Percentiles rank a stretch among this genome's conserved stretches.
Conservation (phyloP, 257 asterid species). For the Prunella vulgaris region DNA sequence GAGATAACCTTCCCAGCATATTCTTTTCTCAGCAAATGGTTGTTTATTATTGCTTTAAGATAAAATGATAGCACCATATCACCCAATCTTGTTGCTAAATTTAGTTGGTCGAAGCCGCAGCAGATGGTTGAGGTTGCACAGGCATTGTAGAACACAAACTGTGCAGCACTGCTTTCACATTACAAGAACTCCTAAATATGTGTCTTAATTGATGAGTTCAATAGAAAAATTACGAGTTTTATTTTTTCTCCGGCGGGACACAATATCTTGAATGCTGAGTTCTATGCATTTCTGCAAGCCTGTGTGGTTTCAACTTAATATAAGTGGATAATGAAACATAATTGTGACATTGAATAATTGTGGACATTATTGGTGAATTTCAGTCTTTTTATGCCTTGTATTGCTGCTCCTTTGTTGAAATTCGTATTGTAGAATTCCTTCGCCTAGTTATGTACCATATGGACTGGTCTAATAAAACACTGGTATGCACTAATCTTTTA, state of each 20-base stretch:
- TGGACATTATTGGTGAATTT: not conserved
- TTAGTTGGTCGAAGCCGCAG: not conserved
- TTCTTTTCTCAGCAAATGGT: not conserved
- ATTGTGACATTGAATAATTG: not conserved
- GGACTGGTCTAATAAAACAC: not conserved
- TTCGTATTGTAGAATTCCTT: not conserved
- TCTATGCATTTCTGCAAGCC: not conserved
- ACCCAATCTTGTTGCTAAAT: not conserved
- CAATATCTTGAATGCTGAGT: not conserved
- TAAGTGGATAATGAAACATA: not conserved
- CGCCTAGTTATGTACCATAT: not conserved
- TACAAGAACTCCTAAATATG: not conserved
- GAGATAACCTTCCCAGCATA: conserved; percentile 25
- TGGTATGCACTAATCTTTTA: not conserved
- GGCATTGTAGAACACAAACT: not conserved
- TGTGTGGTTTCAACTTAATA: not conserved
- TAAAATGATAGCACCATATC: not conserved
- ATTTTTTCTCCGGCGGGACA: not conserved
- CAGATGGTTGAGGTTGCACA: not conserved
- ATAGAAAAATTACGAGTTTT: not conserved
- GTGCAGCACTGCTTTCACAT: not conserved
- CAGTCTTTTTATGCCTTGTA: not conserved
- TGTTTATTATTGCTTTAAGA: not conserved
- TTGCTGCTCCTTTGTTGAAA: not conserved
- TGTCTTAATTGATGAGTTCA: not conserved